A percentile compares a stretch with the other conserved stretches of the same genome.
Conservation (phyloP, 768 basidiomycete species). For the Russula sp. region DNA sequence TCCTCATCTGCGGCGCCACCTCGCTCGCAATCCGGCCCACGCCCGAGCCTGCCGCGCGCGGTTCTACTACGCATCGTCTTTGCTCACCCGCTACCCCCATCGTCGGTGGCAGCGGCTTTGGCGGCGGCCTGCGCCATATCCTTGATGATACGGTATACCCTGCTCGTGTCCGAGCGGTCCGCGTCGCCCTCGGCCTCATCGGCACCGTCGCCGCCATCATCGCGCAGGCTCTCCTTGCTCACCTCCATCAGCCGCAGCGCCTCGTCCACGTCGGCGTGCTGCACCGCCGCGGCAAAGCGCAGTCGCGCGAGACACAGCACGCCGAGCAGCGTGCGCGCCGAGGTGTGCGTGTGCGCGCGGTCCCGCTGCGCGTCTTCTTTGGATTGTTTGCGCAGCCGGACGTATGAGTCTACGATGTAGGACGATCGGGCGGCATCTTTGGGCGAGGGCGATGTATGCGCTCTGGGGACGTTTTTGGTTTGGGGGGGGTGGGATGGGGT, state of each 20-base stretch:
- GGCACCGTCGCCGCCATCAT: constrained; percentile 62
- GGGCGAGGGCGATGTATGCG: constrained; percentile 91
- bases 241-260: constrained; percentile 95
- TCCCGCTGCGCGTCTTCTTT: constrained; percentile 86
- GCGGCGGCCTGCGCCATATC: constrained; percentile 52
- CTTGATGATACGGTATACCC: constrained; percentile 89
- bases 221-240: constrained; percentile 84
- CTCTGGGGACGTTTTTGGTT: constrained; percentile 33
- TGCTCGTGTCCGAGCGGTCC: constrained; percentile 73
- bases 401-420: constrained; percentile 94
- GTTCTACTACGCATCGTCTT: constrained; percentile 39
- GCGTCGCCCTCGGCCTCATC: constrained; percentile 44
- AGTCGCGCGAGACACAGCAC: constrained; percentile 89
- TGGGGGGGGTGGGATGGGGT: not conserved
- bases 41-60: constrained; percentile 43
- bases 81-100: constrained; percentile 31
- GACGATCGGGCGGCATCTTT: constrained; percentile 82
- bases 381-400: constrained; percentile 86
- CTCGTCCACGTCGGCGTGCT: constrained; percentile 88
- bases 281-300: constrained; percentile 74
- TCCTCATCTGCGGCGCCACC: constrained; percentile 65
- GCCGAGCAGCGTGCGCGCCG: constrained; percentile 90
- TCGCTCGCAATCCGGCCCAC: constrained; percentile 59
- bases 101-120: constrained; percentile 29
- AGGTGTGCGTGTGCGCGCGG: constrained; percentile 90